Evolutionary conservation across 1,284 basidiomycete genomes (phyloP).

Genomic region (Sporisorium scitamineum): DNA sequence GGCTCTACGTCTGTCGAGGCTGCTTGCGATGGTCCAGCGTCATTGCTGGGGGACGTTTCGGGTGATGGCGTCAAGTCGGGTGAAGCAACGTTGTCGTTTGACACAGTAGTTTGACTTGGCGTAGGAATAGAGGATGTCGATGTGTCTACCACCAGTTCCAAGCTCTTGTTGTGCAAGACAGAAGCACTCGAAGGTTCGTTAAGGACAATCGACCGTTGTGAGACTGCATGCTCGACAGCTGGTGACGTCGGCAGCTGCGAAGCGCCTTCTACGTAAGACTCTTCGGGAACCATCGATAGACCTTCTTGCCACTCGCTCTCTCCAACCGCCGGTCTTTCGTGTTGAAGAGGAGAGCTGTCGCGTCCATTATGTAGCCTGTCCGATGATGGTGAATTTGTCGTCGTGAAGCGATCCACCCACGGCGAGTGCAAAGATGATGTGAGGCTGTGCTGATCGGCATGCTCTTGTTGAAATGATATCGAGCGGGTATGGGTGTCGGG

Average conservation of each 20-base stretch:
- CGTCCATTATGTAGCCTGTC: not conserved
- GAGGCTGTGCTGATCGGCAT: not conserved
- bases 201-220: not conserved
- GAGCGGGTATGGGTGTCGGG: slow-evolving; percentile 1
- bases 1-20: not conserved
- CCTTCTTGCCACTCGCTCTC: slow-evolving; percentile 29
- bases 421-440: not conserved
- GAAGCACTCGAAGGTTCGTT: not conserved
- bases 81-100: not conserved
- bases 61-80: not conserved
- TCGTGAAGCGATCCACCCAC: not conserved
- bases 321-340: not conserved
- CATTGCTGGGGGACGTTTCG: not conserved
- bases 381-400: not conserved
- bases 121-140: not conserved
- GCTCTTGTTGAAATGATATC: not conserved
- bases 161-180: not conserved
- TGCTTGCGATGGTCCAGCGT: not conserved
- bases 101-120: not conserved
- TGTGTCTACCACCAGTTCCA: not conserved
- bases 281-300: slow-evolving; percentile 35
- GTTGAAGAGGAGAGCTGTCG: slow-evolving; percentile 1
- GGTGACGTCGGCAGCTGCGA: slow-evolving; percentile 15
- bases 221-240: not conserved
- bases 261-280: slow-evolving; percentile 28